A percentile compares a stretch with the other conserved stretches of the same genome.
phyloP scores from a whole-genome alignment of 495 filamentous ascomycete species.

The Aspergillus saccharolyticus region DNA sequence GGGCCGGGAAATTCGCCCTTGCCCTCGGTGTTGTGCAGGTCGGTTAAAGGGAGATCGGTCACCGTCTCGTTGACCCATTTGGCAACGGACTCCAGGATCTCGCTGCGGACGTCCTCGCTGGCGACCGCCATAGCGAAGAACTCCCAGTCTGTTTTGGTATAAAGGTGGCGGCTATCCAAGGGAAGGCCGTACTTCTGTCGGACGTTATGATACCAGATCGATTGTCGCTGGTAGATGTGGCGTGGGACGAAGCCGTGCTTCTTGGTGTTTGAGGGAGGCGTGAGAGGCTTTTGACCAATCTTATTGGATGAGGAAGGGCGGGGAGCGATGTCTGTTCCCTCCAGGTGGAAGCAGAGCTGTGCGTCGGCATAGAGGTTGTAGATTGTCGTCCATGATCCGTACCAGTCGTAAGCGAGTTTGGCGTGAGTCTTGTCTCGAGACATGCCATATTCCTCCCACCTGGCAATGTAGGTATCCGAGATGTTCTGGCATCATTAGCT shows the following conservation, averaged over 20 bases:
- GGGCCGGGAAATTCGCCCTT: conserved; percentile 62
- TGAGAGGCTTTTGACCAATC: conserved; percentile 41
- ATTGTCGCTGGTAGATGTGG: conserved; percentile 76
- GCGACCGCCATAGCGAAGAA: conserved; percentile 83
- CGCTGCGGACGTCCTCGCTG: conserved; percentile 54
- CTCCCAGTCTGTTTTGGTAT: conserved; percentile 92
- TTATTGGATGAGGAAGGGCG: conserved; percentile 2
- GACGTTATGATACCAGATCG: conserved; percentile 81
- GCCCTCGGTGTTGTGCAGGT: conserved; percentile 77
- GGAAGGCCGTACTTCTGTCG: conserved; percentile 77
- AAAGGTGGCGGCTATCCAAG: conserved; percentile 80
- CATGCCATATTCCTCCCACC: conserved; percentile 78
- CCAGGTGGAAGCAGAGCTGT: conserved; percentile 75
- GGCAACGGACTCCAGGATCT: conserved; percentile 74
- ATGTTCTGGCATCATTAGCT: conserved; percentile 43
- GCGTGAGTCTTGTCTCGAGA: conserved; percentile 78
- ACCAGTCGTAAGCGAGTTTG: conserved; percentile 91
- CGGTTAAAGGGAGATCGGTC: conserved; percentile 73
- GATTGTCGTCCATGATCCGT: conserved; percentile 90
- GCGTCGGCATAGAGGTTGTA: conserved; percentile 88
- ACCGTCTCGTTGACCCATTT: conserved; percentile 82
- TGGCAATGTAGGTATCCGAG: conserved; percentile 69
- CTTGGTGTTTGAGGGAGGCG: conserved; percentile 9
- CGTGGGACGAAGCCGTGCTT: conserved; percentile 57
- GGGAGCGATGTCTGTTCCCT: conserved; percentile 28